These are phyloP conservation scores for Podila horticola DNA, from an alignment of 192 early-diverging fungal species.

Conservation along the genomic window DNA sequence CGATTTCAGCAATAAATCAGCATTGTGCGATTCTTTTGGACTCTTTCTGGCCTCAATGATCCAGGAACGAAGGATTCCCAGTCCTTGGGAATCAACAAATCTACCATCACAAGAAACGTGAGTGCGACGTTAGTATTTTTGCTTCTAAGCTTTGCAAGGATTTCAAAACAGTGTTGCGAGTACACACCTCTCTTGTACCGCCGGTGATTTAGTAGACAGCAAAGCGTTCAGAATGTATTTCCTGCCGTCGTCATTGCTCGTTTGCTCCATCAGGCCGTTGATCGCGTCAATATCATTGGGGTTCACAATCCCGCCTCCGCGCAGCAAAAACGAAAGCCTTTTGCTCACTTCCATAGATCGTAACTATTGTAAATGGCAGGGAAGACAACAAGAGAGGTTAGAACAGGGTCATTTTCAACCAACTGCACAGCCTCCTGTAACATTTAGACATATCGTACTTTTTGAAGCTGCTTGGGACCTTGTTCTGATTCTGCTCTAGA, in stretches of 20 bases:
- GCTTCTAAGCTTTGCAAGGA: neutral
- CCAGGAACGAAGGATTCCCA: neutral
- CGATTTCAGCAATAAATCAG: neutral
- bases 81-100: constrained; percentile 13
- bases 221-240: constrained; percentile 28
- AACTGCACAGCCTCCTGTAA: no score
- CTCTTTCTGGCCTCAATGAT: neutral
- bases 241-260: constrained; percentile 1
- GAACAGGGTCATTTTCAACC: no score
- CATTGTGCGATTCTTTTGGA: neutral
- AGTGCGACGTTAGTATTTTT: neutral
- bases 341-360: neutral
- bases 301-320: constrained; percentile 20
- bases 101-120: neutral
- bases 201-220: constrained; percentile 5
- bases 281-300: neutral
- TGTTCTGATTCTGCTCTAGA: neutral
- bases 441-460: neutral
- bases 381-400: neutral
- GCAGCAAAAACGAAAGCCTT: neutral
- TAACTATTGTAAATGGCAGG: neutral
- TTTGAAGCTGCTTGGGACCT: neutral
- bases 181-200: constrained; percentile 10
- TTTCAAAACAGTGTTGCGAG: neutral
- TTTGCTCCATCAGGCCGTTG: constrained; percentile 8